Evolutionary conservation across 2,329 filamentous ascomycete genomes (phyloP).

Genomic region (Neospermospora avenae): DNA sequence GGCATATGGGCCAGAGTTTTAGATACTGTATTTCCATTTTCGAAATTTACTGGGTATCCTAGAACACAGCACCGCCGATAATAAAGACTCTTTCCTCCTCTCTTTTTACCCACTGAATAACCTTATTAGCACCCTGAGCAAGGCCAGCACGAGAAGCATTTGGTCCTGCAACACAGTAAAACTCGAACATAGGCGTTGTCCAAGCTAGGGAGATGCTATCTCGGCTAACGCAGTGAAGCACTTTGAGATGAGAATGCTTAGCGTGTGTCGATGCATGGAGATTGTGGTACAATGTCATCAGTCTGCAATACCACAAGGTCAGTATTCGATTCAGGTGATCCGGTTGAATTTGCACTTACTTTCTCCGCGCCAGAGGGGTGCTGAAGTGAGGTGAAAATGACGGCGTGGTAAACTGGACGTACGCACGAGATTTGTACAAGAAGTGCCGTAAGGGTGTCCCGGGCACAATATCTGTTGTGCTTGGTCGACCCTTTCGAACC

Average conservation of each 20-base stretch:
- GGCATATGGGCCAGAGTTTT: background rate
- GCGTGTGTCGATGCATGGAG: constrained; percentile 83
- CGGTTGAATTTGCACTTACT: constrained; percentile 39
- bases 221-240: constrained; percentile 74
- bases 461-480: constrained; percentile 71
- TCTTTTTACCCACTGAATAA: constrained; percentile 85
- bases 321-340: background rate
- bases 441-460: constrained; percentile 85
- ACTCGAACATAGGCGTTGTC: constrained; percentile 87
- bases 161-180: constrained; percentile 90
- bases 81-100: constrained; percentile 96
- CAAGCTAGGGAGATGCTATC: constrained; percentile 81
- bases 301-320: constrained; percentile 36
- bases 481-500: constrained; percentile 67
- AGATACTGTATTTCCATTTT: background rate
- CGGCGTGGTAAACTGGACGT: constrained; percentile 95
- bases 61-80: constrained; percentile 88
- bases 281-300: constrained; percentile 81
- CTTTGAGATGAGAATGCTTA: constrained; percentile 79
- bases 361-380: constrained; percentile 57
- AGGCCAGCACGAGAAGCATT: constrained; percentile 62
- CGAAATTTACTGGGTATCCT: constrained; percentile 2
- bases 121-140: constrained; percentile 80
- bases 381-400: constrained; percentile 69
- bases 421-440: constrained; percentile 88